Conservation (phyloP, 2,329 filamentous ascomycete genomes). For the Lachnellula occidentalis region DNA sequence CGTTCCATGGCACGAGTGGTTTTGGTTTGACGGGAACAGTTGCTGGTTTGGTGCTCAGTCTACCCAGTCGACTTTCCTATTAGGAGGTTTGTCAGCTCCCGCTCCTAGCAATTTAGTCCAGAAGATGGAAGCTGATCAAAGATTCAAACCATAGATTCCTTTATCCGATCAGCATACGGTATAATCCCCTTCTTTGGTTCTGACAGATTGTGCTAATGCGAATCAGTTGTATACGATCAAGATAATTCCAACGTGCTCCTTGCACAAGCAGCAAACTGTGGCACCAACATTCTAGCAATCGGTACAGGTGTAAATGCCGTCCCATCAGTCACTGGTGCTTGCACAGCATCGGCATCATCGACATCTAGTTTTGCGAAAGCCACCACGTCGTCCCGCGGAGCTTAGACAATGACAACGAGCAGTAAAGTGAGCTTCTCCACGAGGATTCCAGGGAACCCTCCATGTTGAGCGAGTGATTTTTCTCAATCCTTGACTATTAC, state of each 20-base stretch:
- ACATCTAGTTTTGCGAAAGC: background rate
- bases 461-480: no score
- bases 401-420: background rate
- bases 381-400: background rate
- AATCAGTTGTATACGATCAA: conserved; percentile 19
- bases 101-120: background rate
- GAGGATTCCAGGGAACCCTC: no score
- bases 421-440: no score
- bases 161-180: conserved; percentile 15
- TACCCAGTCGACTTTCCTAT: background rate
- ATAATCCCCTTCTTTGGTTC: background rate
- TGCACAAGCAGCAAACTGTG: conserved; percentile 15
- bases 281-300: conserved; percentile 14
- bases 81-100: conserved; percentile 1
- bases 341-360: background rate
- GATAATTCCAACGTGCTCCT: conserved; percentile 17
- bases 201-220: background rate
- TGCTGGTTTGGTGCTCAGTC: conserved; percentile 8
- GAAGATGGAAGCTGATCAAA: background rate
- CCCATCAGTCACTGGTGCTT: conserved; percentile 13
- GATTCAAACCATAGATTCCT: conserved; percentile 5
- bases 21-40: conserved; percentile 10
- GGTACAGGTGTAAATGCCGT: conserved; percentile 14
- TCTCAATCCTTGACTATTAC: no score
- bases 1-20: conserved; percentile 14